phyloP scores from a whole-genome alignment of 345 rosid species.

The Luvunga scandens region DNA sequence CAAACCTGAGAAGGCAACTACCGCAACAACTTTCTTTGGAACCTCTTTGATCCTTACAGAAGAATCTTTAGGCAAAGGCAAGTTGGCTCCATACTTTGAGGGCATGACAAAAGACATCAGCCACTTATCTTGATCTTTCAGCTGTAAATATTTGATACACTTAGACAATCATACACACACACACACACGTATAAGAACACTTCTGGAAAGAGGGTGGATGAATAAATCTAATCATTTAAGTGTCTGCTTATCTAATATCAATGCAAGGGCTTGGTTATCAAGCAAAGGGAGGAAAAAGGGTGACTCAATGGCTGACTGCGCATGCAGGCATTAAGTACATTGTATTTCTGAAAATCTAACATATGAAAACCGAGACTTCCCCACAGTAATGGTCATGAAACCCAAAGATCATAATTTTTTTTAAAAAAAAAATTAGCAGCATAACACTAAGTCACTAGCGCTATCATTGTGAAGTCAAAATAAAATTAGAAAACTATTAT shows the following conservation, averaged over 20 bases:
- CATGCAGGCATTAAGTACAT: neutral
- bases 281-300: neutral
- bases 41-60: constrained; percentile 69
- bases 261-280: neutral
- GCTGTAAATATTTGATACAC: constrained; percentile 28
- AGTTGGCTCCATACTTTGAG: constrained; percentile 67
- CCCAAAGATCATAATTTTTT: neutral
- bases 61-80: constrained; percentile 76
- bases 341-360: neutral
- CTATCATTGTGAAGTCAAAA: neutral
- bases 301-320: neutral
- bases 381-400: neutral
- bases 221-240: neutral
- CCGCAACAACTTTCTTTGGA: constrained; percentile 72
- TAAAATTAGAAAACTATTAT: neutral
- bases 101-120: constrained; percentile 94
- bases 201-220: neutral
- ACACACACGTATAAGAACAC: neutral
- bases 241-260: neutral
- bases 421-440: too few relatives aligned
- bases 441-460: neutral
- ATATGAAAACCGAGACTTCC: neutral
- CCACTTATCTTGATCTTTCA: constrained; percentile 66
- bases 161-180: neutral
- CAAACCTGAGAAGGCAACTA: constrained; percentile 78